Percentiles rank a stretch among this genome's conserved stretches.
Evolutionary conservation across 176 grass and related monocot genomes (phyloP).

Genomic region (Carex scoparia): DNA sequence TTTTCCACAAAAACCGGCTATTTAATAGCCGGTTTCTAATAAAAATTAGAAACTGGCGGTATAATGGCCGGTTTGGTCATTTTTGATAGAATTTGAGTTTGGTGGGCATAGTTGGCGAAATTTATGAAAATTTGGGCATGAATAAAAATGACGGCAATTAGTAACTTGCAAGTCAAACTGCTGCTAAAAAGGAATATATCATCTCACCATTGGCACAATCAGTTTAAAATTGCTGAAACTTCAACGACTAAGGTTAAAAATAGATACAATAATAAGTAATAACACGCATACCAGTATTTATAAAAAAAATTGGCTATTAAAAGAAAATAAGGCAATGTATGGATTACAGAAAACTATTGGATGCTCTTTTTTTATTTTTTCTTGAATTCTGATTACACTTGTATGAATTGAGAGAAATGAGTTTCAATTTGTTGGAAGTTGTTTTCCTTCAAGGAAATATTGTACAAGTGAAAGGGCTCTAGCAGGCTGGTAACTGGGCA

Average conservation of each 20-base stretch:
- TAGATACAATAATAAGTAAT: not conserved
- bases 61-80: too few species aligned
- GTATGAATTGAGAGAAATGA: not conserved
- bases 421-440: slow-evolving; percentile 23
- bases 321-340: not conserved
- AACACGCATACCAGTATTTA: not conserved
- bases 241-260: too few species aligned
- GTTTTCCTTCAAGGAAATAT: slow-evolving; percentile 43
- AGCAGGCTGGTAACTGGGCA: slow-evolving; percentile 65
- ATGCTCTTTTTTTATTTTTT: not conserved
- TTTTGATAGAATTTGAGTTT: too few species aligned
- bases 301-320: not conserved
- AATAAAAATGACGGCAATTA: not conserved
- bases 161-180: not conserved
- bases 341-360: not conserved
- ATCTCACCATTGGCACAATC: not conserved
- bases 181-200: not conserved
- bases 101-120: too few species aligned
- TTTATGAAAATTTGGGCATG: too few species aligned
- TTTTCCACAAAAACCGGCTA: too few species aligned
- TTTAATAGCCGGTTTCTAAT: too few species aligned
- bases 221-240: too few species aligned
- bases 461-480: slow-evolving; percentile 51
- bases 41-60: too few species aligned
- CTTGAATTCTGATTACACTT: slow-evolving; percentile 1